Conservation (phyloP, 2,329 filamentous ascomycete species). For the Exserohilum turcica region DNA sequence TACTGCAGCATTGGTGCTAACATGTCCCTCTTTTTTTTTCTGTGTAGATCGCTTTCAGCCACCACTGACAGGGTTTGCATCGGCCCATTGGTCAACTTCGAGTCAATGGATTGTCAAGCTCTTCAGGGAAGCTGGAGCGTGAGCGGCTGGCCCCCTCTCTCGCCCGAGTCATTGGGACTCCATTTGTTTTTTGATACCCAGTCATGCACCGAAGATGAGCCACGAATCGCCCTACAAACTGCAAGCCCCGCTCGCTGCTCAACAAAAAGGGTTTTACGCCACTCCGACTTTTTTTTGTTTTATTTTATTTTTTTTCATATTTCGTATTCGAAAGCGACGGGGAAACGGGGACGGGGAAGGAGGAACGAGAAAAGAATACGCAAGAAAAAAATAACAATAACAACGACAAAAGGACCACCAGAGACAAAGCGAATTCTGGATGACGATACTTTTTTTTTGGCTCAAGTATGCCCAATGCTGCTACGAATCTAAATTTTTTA, state of each 20-base stretch:
- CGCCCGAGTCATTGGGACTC: slow-evolving; percentile 7
- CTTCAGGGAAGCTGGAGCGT: slow-evolving; percentile 42
- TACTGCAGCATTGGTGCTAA: slow-evolving; percentile 6
- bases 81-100: slow-evolving; percentile 32
- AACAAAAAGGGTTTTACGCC: background rate
- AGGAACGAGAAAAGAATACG: background rate
- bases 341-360: background rate
- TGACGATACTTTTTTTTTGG: background rate
- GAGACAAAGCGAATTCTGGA: background rate
- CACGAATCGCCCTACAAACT: background rate
- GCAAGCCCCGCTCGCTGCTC: background rate
- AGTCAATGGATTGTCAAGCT: slow-evolving; percentile 42
- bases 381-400: too few species aligned
- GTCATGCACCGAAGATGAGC: slow-evolving; percentile 4
- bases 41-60: slow-evolving; percentile 35
- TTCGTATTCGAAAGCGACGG: background rate
- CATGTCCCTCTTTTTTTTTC: background rate
- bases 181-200: slow-evolving; percentile 16
- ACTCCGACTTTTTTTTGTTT: background rate
- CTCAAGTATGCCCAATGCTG: too few species aligned
- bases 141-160: background rate
- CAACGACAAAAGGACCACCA: background rate
- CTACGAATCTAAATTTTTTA: too few species aligned
- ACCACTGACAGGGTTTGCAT: slow-evolving; percentile 34
- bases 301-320: background rate